These are phyloP conservation scores for Barnettozyma hawaiiensis DNA, from an alignment of 1,139 yeast species.

Conservation along the genomic window DNA sequence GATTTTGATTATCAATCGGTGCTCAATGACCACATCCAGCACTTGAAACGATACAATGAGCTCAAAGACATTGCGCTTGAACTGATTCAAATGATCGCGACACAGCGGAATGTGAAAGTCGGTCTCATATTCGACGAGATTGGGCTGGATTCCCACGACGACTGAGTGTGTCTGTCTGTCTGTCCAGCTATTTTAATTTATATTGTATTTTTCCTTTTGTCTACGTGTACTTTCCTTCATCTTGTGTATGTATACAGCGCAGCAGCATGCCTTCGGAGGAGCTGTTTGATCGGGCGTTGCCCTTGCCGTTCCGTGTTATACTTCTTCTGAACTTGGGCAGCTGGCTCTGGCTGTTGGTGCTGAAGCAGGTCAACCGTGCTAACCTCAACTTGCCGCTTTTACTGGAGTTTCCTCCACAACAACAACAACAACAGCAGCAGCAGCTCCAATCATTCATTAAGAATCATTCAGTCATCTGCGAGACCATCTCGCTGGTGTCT, in stretches of 20 bases:
- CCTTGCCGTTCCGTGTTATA: conserved; percentile 21
- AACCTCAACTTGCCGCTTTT: conserved; percentile 12
- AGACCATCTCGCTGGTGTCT: conserved; percentile 10
- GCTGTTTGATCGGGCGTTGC: conserved; percentile 16
- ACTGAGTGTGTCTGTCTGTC: neutral
- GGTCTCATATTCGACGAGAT: conserved; percentile 37
- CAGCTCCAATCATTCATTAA: neutral
- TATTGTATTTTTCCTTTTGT: neutral
- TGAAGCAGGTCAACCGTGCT: conserved; percentile 4
- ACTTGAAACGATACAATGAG: conserved; percentile 43
- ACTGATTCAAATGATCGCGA: conserved; percentile 46
- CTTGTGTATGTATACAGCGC: too few relatives aligned
- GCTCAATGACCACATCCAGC: conserved; percentile 38
- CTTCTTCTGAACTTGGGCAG: conserved; percentile 14
- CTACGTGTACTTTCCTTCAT: conserved; percentile 2
- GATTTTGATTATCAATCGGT: conserved; percentile 19
- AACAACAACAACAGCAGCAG: conserved; percentile 4
- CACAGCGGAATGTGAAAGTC: conserved; percentile 40
- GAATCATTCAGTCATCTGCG: conserved; percentile 5
- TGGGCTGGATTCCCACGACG: conserved; percentile 15
- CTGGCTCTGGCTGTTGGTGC: conserved; percentile 19
- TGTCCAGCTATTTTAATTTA: too few relatives aligned
- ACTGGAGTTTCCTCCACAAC: conserved; percentile 12
- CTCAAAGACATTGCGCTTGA: conserved; percentile 45
- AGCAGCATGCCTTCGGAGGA: conserved; percentile 3